Evolutionary conservation across 169 alveolate species (phyloP), one percentile per base, ranked within the genome.

Genomic region (Cryptosporidium bovis): DNA sequence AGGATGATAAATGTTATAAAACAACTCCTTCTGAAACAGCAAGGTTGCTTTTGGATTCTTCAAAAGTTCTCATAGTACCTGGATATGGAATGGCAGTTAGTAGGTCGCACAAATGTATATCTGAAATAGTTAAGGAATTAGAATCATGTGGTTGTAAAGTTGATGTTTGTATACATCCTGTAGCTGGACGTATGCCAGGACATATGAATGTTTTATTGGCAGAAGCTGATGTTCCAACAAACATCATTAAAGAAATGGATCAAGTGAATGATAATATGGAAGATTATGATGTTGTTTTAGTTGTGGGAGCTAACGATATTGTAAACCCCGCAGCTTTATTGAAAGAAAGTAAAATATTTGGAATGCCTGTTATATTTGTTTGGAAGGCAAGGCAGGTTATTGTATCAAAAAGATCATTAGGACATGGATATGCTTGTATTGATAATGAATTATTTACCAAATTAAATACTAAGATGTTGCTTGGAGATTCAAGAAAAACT

Each of bases 221-320:
- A 18, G 93, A 91, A 51, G 93, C 84, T 16, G 64, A 83, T 24
- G 82, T 90, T 46, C 93, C 93, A 48, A 82, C 83, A 10, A 87
- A 62, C 51, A 33, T 48, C n/a, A 83, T 91, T 1, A 67, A 83
- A 18, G 95, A 92, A 69, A 91, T 91, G 93, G 95, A 87, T 34
- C 91, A 90, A 46, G 89, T 92, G 16, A 91, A 91, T 36, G 91
- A 65, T 24, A 87, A 83, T 29, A 91, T 92, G 90, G 83, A 71
- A 18, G 90, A 89, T 20, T 90, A 83, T 62, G 96, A 93, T 66
- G 34, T 93, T n/a, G 94, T 77, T 62, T 62, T 93, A 20, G 93
- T 92, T 24, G 60, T 91, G 46, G 96, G 96, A 31, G 95, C 96
- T 53, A 93, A 93, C 82, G 96, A 93, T 66, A 93, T 90, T 60